These are phyloP conservation scores for Coniochaeta prunicola DNA, from an alignment of 2,329 filamentous ascomycete species.

Conservation along the genomic window DNA sequence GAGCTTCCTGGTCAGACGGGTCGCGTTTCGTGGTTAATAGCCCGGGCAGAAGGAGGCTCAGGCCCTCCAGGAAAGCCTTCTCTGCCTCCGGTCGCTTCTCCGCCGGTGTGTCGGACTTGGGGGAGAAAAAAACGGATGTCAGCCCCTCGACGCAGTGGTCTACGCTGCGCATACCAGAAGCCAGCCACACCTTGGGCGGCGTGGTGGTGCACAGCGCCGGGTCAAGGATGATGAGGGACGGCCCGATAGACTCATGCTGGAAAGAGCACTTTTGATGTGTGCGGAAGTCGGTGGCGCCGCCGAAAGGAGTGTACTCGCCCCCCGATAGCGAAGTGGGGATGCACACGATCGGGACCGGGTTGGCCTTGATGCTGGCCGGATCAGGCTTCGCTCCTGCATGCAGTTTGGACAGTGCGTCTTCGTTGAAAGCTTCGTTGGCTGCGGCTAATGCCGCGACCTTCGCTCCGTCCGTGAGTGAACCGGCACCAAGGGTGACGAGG, in stretches of 20 bases:
- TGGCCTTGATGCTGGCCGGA: constrained; percentile 14
- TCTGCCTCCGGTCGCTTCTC: not conserved
- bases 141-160: constrained; percentile 52
- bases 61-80: constrained; percentile 19
- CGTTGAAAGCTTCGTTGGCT: constrained; percentile 35
- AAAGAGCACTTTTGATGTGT: constrained; percentile 20
- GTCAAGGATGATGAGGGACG: constrained; percentile 49
- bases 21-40: constrained; percentile 31
- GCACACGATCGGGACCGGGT: constrained; percentile 21
- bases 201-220: constrained; percentile 43
- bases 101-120: constrained; percentile 18
- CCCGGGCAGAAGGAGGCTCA: constrained; percentile 32
- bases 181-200: constrained; percentile 46
- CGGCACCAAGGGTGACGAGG: constrained; percentile 46
- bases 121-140: constrained; percentile 28
- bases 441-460: constrained; percentile 44
- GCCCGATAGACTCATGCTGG: constrained; percentile 27
- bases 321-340: constrained; percentile 28
- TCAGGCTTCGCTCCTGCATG: constrained; percentile 15
- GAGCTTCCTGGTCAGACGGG: constrained; percentile 8
- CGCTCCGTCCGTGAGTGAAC: constrained; percentile 48
- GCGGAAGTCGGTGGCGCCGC: constrained; percentile 8
- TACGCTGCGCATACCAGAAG: constrained; percentile 47
- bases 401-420: constrained; percentile 27
- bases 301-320: constrained; percentile 23